These are phyloP conservation scores for Halophytophthora batemanensis DNA, from an alignment of 352 stramenopile genomes.

Conservation along the genomic window DNA sequence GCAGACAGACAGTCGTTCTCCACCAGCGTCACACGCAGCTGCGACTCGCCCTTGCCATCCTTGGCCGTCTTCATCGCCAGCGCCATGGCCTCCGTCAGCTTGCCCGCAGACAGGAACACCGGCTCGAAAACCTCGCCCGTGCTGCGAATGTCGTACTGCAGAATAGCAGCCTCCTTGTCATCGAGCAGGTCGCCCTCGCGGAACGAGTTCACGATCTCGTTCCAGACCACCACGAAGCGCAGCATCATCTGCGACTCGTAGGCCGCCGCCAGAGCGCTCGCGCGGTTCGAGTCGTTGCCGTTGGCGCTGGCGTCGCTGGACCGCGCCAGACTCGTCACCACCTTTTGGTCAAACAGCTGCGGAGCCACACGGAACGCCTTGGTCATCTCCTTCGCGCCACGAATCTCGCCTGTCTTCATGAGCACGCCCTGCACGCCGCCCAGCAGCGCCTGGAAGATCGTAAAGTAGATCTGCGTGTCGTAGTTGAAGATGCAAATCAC, in stretches of 20 bases:
- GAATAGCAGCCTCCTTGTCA: conserved; percentile 73
- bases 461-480: conserved; percentile 81
- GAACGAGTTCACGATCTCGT: conserved; percentile 83
- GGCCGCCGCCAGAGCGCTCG: conserved; percentile 42
- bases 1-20: conserved; percentile 80
- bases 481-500: conserved; percentile 80
- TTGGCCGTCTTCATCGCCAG: conserved; percentile 69
- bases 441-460: conserved; percentile 65
- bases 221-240: conserved; percentile 79
- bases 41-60: conserved; percentile 76
- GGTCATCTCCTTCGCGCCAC: conserved; percentile 63
- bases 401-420: conserved; percentile 78
- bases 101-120: conserved; percentile 82
- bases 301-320: conserved; percentile 49
- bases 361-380: conserved; percentile 75
- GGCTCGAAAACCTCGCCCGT: conserved; percentile 85
- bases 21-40: conserved; percentile 72
- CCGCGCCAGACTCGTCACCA: conserved; percentile 58
- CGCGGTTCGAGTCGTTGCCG: conserved; percentile 39
- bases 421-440: conserved; percentile 62
- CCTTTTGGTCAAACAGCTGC: conserved; percentile 77
- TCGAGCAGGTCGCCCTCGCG: conserved; percentile 68
- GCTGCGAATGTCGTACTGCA: conserved; percentile 84
- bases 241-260: conserved; percentile 84
- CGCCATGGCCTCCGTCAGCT: conserved; percentile 73